These are phyloP conservation scores for Leishmania arabica DNA, from an alignment of 208 protist species.

Conservation along the genomic window DNA sequence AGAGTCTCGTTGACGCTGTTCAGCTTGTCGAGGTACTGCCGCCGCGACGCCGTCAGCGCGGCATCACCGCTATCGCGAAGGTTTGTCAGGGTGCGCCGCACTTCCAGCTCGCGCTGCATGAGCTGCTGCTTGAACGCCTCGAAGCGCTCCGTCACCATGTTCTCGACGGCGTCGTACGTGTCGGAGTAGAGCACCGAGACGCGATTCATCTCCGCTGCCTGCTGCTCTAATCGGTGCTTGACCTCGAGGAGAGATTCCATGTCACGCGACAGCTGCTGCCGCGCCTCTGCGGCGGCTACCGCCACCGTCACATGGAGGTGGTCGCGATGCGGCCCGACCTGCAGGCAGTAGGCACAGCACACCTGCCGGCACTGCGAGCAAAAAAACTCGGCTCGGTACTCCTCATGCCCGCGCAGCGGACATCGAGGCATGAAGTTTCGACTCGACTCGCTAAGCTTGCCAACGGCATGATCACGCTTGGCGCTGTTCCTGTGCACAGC, in stretches of 20 bases:
- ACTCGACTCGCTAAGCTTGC: conserved; percentile 35
- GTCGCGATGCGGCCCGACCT: conserved; percentile 69
- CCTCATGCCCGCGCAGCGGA: conserved; percentile 59
- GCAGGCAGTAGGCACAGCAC: conserved; percentile 90
- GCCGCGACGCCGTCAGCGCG: conserved; percentile 43
- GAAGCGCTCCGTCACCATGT: conserved; percentile 73
- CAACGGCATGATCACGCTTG: conserved; percentile 56
- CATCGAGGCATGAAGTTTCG: conserved; percentile 55
- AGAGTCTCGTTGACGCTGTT: conserved; percentile 60
- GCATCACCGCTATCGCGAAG: conserved; percentile 70
- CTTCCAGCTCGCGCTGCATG: conserved; percentile 68
- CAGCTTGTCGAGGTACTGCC: conserved; percentile 49
- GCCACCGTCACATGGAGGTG: conserved; percentile 54
- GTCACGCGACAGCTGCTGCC: conserved; percentile 63
- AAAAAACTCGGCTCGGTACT: conserved; percentile 85
- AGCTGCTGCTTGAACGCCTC: conserved; percentile 67
- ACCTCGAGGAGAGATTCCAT: conserved; percentile 44
- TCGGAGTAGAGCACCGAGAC: conserved; percentile 56
- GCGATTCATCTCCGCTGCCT: conserved; percentile 72
- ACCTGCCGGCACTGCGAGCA: conserved; percentile 69
- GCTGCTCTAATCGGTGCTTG: conserved; percentile 51
- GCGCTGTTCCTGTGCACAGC: conserved; percentile 83
- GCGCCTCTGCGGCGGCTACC: conserved; percentile 54
- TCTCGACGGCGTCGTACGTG: conserved; percentile 76
- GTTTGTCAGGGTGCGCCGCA: conserved; percentile 49